phyloP scores from a whole-genome alignment of 1,139 yeast species.

The Kodamaea ohmeri region DNA sequence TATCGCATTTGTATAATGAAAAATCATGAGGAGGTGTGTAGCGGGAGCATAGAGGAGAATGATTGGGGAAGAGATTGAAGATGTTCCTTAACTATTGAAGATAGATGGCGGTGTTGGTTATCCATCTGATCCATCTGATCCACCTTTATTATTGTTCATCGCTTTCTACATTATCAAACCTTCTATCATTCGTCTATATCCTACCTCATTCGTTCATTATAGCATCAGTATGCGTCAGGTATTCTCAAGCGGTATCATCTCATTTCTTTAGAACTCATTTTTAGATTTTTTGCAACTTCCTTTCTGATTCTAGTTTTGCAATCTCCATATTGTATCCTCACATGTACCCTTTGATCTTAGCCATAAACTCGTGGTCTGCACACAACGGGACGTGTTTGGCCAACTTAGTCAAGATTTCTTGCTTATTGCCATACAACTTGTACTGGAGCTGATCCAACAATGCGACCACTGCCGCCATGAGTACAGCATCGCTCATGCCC shows the following conservation, averaged over 20 bases:
- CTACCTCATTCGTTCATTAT: no score
- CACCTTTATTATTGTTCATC: no score
- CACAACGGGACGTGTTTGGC: constrained; percentile 42
- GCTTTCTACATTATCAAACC: no score
- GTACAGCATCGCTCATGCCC: constrained; percentile 43
- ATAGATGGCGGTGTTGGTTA: no score
- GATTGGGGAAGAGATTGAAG: no score
- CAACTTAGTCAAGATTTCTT: constrained; percentile 39
- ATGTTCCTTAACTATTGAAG: no score
- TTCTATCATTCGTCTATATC: no score
- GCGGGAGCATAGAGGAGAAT: no score
- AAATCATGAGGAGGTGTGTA: background rate
- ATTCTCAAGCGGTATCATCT: no score
- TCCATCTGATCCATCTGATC: no score
- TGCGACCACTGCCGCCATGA: constrained; percentile 48
- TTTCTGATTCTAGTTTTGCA: background rate
- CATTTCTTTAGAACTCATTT: no score
- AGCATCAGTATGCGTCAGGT: no score
- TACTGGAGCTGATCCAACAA: constrained; percentile 46
- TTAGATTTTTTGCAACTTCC: background rate
- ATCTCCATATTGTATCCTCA: background rate
- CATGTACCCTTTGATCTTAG: constrained; percentile 6
- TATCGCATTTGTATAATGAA: constrained; percentile 7
- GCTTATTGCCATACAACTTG: constrained; percentile 49
- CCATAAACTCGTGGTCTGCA: constrained; percentile 48